Conservation (phyloP, 1,139 yeast species). For the Protomyces gravidus region DNA sequence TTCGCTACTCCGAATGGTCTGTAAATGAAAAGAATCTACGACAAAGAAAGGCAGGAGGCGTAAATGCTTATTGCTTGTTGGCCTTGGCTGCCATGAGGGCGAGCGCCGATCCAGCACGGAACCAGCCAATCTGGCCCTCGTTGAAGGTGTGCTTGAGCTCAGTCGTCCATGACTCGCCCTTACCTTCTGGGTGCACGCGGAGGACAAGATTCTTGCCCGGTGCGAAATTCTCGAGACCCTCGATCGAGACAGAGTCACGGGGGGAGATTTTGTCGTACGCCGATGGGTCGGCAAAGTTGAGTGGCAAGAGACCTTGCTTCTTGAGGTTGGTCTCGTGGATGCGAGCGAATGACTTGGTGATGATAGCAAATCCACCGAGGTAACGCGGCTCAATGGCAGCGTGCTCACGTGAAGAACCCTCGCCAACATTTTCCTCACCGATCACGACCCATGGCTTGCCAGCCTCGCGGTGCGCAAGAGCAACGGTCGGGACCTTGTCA, state of each 20-base stretch:
- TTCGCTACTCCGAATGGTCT: too few relatives aligned
- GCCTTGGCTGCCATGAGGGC: slow-evolving; percentile 80
- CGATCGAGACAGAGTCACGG: slow-evolving; percentile 80
- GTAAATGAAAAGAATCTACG: too few relatives aligned
- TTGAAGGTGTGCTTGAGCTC: slow-evolving; percentile 94
- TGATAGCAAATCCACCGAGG: slow-evolving; percentile 97
- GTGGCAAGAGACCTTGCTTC: slow-evolving; percentile 96
- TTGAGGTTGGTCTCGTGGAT: slow-evolving; percentile 91
- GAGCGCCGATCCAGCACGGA: slow-evolving; percentile 97
- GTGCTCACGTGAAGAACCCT: slow-evolving; percentile 99
- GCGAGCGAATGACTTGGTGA: slow-evolving; percentile 97
- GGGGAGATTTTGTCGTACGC: slow-evolving; percentile 94
- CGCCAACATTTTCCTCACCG: slow-evolving; percentile 99
- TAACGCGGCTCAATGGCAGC: slow-evolving; percentile 99
- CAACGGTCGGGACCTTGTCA: slow-evolving; percentile 95
- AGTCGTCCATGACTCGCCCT: slow-evolving; percentile 68
- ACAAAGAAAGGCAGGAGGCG: too few relatives aligned
- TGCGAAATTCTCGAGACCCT: slow-evolving; percentile 78
- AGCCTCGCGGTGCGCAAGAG: slow-evolving; percentile 82
- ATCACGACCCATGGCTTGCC: slow-evolving; percentile 76
- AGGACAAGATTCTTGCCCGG: slow-evolving; percentile 87
- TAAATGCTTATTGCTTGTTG: slow-evolving; percentile 28
- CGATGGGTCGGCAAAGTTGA: slow-evolving; percentile 80
- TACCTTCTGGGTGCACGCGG: slow-evolving; percentile 87
- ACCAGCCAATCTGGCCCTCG: slow-evolving; percentile 96